Base-by-base conservation (phyloP, 2,329 filamentous ascomycete species). In the Aspergillus japonicus region DNA sequence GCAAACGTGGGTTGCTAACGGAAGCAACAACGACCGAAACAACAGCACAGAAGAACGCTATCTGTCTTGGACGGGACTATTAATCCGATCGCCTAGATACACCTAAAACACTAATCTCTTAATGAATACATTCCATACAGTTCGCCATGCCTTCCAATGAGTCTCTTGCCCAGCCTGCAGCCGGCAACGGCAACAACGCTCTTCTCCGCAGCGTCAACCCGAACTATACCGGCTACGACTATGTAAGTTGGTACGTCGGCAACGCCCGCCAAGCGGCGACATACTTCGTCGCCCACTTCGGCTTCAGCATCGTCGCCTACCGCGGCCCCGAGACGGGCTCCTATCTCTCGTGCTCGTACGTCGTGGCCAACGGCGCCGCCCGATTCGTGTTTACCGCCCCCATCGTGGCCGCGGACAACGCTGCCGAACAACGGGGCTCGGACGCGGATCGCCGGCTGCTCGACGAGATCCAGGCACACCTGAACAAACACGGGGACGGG, bases 221-320 rank as follows among this genome's bases (percentile, higher is more conserved):
- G 6, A 54, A 47, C 42, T 54, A 54, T 8, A 47, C 52, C 10
- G 52, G 52, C 23, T 96, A 96, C 75, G 90, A 96, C 77, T 90
- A 96, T 75, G 84, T 96, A 59, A 91, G 90, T 62, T 96, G 92
- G 92, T 96, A 91, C 81, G 92, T 96, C 39, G 92, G 92, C 71
- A 96, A 96, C 73, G 92, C 92, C 64, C 96, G 96, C 78, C 92
- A 96, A 80, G 90, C 91, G 5, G 92, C 92, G 23, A 85, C 89
- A 10, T 96, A 91, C 78, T 96, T 96, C 79, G 88, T 88, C 65
- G 87, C 85, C 26, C 89, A 91, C 63, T 90, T 96, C 79, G 92
- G 91, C 57, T 96, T 96, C 80, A 81, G 83, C 67, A 85, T 84
- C 21, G 79, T 96, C 59, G 92, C 92, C 62, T 95, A 96, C 77